Evolutionary conservation across 1,139 yeast genomes (phyloP), one percentile per base, ranked within the genome.

Genomic region (Geotrichum restrictum): DNA sequence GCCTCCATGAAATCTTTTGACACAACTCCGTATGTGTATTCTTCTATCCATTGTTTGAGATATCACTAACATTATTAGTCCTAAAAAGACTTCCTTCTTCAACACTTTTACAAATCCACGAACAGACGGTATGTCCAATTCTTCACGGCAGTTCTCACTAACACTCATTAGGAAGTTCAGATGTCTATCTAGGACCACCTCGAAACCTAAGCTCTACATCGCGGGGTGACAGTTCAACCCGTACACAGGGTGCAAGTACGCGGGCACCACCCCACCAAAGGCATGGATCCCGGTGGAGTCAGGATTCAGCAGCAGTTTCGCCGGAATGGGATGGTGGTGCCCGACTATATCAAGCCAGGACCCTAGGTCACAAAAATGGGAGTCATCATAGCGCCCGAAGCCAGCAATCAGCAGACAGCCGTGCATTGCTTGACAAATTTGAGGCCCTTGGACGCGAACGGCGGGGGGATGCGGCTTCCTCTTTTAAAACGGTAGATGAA

Each of bases 381-480:
- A 36, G 16, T 36, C 39, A 36, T 19, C 39, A 36, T 8, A 8
- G 16, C 21, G 16, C 18, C 16, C 19, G 41, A 38, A 38, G 22
- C 5, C 41, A 38, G 19, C 41, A 38, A 14, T 8, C 18, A 11
- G 3, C 22, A 11, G 41, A 38, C 21, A 18, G 41, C 22, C 14
- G 43, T 14, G 34, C 43, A 6, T 38, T 37, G 31, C 43, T 24
- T 8, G 29, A 24, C 29, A 24, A 49, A 34, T 49, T 49, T 40
- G 53, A 44, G 34, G 19, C 38, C 2, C 36, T 49, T 13, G 53
- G 53, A 11, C 45, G 49, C 3, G 53, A 49, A 37, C 33, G 53
- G 21, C 45, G 53, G 6, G 53, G 53, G 4, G 49, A 40, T 33
- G 24, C 34, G 19, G 19, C 21, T 19, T 42, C 51, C 29, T 24